Conservation (phyloP, 805 yeast species). For the Pichia nanzhaoensis region DNA sequence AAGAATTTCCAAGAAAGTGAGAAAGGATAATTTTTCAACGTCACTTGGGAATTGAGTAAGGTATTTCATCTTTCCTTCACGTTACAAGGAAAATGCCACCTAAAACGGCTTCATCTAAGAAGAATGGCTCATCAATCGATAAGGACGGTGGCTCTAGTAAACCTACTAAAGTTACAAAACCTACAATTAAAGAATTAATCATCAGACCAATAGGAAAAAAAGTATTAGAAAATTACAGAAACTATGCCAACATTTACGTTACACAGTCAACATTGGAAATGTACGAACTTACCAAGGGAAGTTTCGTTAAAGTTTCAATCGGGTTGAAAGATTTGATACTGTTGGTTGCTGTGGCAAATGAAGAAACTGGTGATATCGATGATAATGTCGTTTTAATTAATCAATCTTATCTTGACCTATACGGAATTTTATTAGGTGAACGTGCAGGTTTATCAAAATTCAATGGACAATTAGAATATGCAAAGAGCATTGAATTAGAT, state of each 20-base stretch:
- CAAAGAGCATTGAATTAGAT: constrained; percentile 16
- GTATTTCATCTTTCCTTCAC: background rate
- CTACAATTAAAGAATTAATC: constrained; percentile 23
- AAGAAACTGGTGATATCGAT: constrained; percentile 18
- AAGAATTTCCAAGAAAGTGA: too few relatives aligned
- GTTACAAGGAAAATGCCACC: constrained; percentile 4
- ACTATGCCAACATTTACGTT: constrained; percentile 19
- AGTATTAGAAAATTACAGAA: constrained; percentile 7
- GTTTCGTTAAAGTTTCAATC: constrained; percentile 22
- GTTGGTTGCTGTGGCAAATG: constrained; percentile 14
- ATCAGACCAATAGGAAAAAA: constrained; percentile 20
- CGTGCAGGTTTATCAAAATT: constrained; percentile 38
- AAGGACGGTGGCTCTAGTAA: constrained; percentile 2
- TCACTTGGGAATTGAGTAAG: background rate
- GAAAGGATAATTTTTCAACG: too few relatives aligned
- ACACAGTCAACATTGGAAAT: constrained; percentile 19
- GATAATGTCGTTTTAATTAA: constrained; percentile 27
- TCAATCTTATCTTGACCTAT: constrained; percentile 15
- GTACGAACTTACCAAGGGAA: constrained; percentile 21
- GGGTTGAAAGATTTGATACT: constrained; percentile 18
- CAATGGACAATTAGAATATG: constrained; percentile 42
- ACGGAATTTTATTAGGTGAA: constrained; percentile 27
- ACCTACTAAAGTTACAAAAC: constrained; percentile 15
- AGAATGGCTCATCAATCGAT: background rate
- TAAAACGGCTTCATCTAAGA: background rate